Conservation (phyloP, 2,329 filamentous ascomycete genomes). For the Nemania bipapillata region DNA sequence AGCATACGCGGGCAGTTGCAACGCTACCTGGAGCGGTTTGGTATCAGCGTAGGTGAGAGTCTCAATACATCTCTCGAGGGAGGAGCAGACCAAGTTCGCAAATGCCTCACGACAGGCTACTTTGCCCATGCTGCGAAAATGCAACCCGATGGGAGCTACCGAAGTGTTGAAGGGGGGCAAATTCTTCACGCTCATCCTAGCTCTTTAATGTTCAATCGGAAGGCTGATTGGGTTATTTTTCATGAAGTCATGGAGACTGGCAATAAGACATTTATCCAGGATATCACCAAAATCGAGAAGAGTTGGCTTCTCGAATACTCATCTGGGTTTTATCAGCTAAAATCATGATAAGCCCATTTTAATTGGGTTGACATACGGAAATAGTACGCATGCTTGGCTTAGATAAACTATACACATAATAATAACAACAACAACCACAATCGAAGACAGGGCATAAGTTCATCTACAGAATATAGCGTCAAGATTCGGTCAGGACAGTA, state of each 20-base stretch:
- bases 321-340: slow-evolving; percentile 79
- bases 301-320: slow-evolving; percentile 92
- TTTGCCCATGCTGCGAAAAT: slow-evolving; percentile 94
- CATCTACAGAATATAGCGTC: neutral
- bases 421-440: neutral
- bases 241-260: slow-evolving; percentile 91
- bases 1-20: slow-evolving; percentile 88
- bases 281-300: slow-evolving; percentile 93
- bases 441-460: neutral
- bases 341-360: slow-evolving; percentile 41
- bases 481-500: neutral
- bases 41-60: slow-evolving; percentile 74
- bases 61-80: slow-evolving; percentile 55
- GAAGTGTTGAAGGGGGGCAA: slow-evolving; percentile 81
- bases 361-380: neutral
- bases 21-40: slow-evolving; percentile 86
- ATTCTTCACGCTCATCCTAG: slow-evolving; percentile 88
- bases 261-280: slow-evolving; percentile 87
- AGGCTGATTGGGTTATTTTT: slow-evolving; percentile 96
- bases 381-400: neutral
- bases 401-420: neutral
- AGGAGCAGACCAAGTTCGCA: slow-evolving; percentile 77
- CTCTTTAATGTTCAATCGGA: slow-evolving; percentile 94
- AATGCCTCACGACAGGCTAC: slow-evolving; percentile 88
- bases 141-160: slow-evolving; percentile 91